Percentiles rank a stretch among this genome's conserved stretches.
Evolutionary conservation across 768 basidiomycete species (phyloP).

Genomic region (Naematelia aurantialba): DNA sequence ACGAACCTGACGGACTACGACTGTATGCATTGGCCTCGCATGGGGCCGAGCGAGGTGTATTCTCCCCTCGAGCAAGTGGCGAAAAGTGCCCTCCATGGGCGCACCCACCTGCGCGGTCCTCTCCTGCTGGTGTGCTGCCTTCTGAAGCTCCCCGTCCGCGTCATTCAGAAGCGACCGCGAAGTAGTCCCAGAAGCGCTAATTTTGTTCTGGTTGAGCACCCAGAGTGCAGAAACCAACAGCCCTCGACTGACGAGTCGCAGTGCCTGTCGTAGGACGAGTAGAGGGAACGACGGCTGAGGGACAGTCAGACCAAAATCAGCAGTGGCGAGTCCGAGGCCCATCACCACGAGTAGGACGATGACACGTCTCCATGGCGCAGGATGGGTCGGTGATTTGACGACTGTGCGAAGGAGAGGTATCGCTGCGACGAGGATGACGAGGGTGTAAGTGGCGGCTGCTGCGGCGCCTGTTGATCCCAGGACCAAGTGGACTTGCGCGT

Average conservation of each 20-base stretch:
- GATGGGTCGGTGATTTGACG: background rate
- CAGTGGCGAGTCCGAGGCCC: background rate
- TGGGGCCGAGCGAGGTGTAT: too few species aligned
- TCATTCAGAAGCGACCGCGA: background rate
- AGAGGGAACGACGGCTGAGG: background rate
- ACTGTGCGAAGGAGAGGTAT: background rate
- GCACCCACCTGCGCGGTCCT: too few species aligned
- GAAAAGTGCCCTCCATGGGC: background rate
- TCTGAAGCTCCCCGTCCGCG: background rate
- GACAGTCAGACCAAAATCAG: background rate
- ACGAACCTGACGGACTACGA: background rate
- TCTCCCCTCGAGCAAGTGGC: too few species aligned
- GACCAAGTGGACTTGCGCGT: background rate
- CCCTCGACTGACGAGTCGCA: slow-evolving; percentile 7
- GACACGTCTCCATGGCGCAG: too few species aligned
- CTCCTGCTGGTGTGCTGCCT: background rate
- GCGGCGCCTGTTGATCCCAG: background rate
- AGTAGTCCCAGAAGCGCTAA: background rate
- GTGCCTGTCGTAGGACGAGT: slow-evolving; percentile 1
- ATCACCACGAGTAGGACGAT: too few species aligned
- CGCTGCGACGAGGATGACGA: slow-evolving; percentile 4
- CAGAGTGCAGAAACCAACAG: background rate
- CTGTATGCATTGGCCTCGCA: too few species aligned
- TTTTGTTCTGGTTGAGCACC: background rate
- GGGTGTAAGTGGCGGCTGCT: background rate